Base-by-base conservation (phyloP, 2,329 filamentous ascomycete species). In the Neurospora sp. region DNA sequence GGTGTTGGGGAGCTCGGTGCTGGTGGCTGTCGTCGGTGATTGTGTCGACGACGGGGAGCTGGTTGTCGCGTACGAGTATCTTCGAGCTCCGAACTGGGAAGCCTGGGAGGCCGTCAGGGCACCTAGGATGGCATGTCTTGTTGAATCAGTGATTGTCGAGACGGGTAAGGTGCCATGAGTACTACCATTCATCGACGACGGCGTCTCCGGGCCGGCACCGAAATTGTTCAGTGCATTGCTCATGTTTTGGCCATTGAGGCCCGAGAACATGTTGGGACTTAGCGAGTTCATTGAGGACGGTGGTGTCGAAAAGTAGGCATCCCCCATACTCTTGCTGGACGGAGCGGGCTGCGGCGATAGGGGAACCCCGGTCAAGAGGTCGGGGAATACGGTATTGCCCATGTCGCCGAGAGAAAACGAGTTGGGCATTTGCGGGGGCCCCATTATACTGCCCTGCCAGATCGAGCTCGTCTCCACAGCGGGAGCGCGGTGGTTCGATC, bases 281-380 rank as follows among this genome's bases (percentile, higher is more conserved):
- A 93, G 84, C 72, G 90, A 89, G 78, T 85, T 89, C 83, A 95
- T 85, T 71, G 87, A 88, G 66, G 91, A 88, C 73, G 92, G 91
- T 71, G 92, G 91, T 37, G 92, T 91, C 73, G 92, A 90, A 77
- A 96, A 92, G 79, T 91, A 92, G 74, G 89, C 86, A 78, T 96
- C 92, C 79, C 87, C 88, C 74, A 88, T 85, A 76, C 87, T 89
- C 80, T 92, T 91, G 52, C 90, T 88, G 77, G 88, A 84, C 62
- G 91, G 80, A 3, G 52, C 52, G 73, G 90, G 90, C 78, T 93
- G 92, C 66, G 93, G 92, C 71, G 93, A 95, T 70, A 95, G 83
- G 12, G 91, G 91, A 72, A 88, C 88, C 67, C 88, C 87, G 73
- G 87, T 87, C 74, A 91, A 84, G 76, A 93, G 88, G 78, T 96